Base-by-base conservation (phyloP, 179 eudicot species). In the Spinacia oleracea region DNA sequence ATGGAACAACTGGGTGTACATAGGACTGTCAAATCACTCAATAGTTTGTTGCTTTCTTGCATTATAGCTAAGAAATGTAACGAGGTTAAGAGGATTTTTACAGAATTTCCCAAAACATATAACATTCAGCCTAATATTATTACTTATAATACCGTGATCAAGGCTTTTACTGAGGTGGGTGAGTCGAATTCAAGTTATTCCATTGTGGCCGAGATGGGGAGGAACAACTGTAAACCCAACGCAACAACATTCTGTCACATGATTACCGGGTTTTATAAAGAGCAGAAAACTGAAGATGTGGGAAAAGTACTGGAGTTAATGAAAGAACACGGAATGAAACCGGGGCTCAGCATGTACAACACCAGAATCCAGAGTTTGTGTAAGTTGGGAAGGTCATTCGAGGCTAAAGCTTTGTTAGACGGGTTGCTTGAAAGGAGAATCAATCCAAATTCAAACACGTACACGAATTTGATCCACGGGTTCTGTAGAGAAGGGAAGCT, bases 251-350 rank as follows among this genome's bases (percentile, higher is more conserved):
- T 89, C 53, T 83, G 83, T 70, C 62, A 43, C 55, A 66, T 87
- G 83, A 90, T 93, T 58, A 78, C 91, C 4, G 99, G 99, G 83
- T 91, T 93, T 72, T 93, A 96, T 70, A 80, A 69, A 84, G 99
- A 96, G 86, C 89, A 88, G 83, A 92, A 89, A 85, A 81, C 76
- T 60, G 92, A 88, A 3, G 99, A 96, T 71, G 97, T 94, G 42
- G 93, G 91, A 81, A 92, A 86, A 72, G 90, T 85, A 40, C 86
- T 92, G 82, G 78, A 89, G 21, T 56, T 90, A 81, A 96, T 96
- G 98, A 81, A 87, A 73, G 86, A 85, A 35, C 83, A 84, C 38
- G 86, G 77, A 14, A 75, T 88, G 83, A 35, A 38, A 23, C 85
- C 87, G 0, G 89, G 92, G 65, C 78, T 91, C 40, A 71, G 85